Evolutionary conservation across 371 early-diverging fungal species (phyloP).

Genomic region (Phascolomyces articulosus): DNA sequence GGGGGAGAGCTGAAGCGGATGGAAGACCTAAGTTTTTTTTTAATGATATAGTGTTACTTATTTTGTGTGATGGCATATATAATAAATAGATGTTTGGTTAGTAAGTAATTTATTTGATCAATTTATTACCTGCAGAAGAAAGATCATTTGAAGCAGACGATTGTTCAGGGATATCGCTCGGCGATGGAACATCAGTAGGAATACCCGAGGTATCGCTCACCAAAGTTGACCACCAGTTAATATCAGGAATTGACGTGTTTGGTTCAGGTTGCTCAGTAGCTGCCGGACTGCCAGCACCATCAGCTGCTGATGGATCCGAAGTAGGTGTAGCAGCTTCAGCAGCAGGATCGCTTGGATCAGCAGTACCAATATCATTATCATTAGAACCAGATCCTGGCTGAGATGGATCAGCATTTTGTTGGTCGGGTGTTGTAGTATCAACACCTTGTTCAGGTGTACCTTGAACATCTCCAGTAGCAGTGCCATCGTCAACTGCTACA

Average conservation of each 20-base stretch:
- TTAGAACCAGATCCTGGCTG: too few species aligned
- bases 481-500: too few species aligned
- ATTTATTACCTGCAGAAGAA: not conserved
- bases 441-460: not conserved
- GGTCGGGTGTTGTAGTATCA: not conserved
- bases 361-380: not conserved
- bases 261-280: not conserved
- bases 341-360: not conserved
- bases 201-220: conserved; percentile 10
- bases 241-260: conserved; percentile 10
- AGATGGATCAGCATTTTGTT: too few species aligned
- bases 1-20: not conserved
- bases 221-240: conserved; percentile 15
- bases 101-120: not conserved
- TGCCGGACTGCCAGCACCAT: not conserved
- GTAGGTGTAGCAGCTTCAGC: conserved; percentile 2
- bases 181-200: not conserved
- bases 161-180: not conserved
- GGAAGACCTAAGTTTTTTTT: not conserved
- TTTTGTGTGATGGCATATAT: not conserved
- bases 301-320: not conserved
- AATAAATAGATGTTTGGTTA: not conserved
- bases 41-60: not conserved
- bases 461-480: too few species aligned
- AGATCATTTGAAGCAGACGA: not conserved